These are phyloP conservation scores for Schizochytrium sp. DNA, from an alignment of 108 stramenopile genomes.

Conservation along the genomic window DNA sequence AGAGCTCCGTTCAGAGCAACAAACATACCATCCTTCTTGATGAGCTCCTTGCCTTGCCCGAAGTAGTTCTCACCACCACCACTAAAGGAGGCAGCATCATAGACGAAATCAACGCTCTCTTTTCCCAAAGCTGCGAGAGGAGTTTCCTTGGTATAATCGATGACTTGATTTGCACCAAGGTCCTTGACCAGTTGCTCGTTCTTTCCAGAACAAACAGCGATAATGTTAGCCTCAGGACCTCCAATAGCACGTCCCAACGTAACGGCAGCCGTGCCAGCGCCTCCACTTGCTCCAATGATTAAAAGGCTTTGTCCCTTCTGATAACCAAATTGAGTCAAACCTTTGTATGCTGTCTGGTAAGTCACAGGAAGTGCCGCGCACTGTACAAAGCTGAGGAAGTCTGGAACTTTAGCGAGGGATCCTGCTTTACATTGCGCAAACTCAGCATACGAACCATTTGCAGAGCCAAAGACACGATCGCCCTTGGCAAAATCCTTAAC, in stretches of 20 bases:
- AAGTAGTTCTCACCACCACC: slow-evolving; percentile 42
- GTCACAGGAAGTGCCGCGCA: neutral
- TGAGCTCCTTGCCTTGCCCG: neutral
- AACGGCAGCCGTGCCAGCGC: slow-evolving; percentile 57
- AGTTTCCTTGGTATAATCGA: slow-evolving; percentile 53
- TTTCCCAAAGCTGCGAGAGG: neutral
- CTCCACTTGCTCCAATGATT: slow-evolving; percentile 33
- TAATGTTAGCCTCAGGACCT: slow-evolving; percentile 25
- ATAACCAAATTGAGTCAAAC: neutral
- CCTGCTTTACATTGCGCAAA: neutral
- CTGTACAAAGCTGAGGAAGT: neutral
- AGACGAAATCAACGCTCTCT: slow-evolving; percentile 35
- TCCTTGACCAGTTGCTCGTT: slow-evolving; percentile 52
- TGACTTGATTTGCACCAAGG: slow-evolving; percentile 35
- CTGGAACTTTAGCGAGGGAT: slow-evolving; percentile 7
- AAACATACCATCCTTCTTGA: slow-evolving; percentile 37
- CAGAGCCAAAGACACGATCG: slow-evolving; percentile 40
- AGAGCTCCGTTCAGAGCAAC: slow-evolving; percentile 15
- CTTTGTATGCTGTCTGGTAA: slow-evolving; percentile 6
- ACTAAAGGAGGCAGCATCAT: neutral
- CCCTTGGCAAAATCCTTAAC: slow-evolving; percentile 11
- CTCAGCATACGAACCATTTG: neutral
- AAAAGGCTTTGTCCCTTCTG: slow-evolving; percentile 21
- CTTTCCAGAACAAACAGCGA: slow-evolving; percentile 31
- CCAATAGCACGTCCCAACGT: slow-evolving; percentile 15